phyloP scores from a whole-genome alignment of 2,329 filamentous ascomycete genomes.

The Botrytis medusae region DNA sequence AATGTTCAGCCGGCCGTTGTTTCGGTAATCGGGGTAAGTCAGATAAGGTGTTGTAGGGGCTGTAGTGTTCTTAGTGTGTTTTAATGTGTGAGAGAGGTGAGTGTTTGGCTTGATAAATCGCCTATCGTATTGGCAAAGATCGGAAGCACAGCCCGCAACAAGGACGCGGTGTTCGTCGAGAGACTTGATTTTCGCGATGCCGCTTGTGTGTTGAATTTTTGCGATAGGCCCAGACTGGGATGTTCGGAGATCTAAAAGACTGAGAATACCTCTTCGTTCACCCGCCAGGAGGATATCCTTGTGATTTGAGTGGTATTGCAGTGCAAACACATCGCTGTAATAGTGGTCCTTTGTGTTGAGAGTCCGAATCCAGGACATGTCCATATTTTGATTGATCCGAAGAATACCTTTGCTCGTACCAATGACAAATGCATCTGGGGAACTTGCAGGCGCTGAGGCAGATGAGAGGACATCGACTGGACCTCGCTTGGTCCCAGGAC shows the following conservation, averaged over 20 bases:
- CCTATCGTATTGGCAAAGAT: constrained; percentile 57
- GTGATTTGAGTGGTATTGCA: constrained; percentile 49
- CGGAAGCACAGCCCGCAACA: constrained; percentile 50
- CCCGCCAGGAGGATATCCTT: constrained; percentile 52
- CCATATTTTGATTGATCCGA: constrained; percentile 12
- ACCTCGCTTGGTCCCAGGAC: constrained; percentile 9
- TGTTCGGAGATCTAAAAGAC: constrained; percentile 38
- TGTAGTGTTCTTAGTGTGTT: background rate
- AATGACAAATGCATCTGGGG: constrained; percentile 11
- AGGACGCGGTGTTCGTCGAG: constrained; percentile 52
- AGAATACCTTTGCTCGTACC: constrained; percentile 19
- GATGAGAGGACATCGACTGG: constrained; percentile 10
- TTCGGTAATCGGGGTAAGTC: constrained; percentile 51
- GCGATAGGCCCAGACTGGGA: constrained; percentile 31
- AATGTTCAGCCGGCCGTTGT: constrained; percentile 48
- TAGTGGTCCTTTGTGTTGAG: background rate
- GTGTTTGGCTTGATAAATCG: constrained; percentile 43
- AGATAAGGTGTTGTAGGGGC: constrained; percentile 44
- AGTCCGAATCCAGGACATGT: constrained; percentile 7
- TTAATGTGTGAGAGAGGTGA: constrained; percentile 17
- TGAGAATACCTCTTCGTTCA: constrained; percentile 46
- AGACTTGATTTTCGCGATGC: constrained; percentile 51
- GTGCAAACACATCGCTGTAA: constrained; percentile 46
- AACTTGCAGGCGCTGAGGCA: background rate
- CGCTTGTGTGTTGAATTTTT: constrained; percentile 41